Percentiles rank a stretch among this genome's conserved stretches.
phyloP scores from a whole-genome alignment of 2,329 filamentous ascomycete species.

The Alternaria ethzedia region DNA sequence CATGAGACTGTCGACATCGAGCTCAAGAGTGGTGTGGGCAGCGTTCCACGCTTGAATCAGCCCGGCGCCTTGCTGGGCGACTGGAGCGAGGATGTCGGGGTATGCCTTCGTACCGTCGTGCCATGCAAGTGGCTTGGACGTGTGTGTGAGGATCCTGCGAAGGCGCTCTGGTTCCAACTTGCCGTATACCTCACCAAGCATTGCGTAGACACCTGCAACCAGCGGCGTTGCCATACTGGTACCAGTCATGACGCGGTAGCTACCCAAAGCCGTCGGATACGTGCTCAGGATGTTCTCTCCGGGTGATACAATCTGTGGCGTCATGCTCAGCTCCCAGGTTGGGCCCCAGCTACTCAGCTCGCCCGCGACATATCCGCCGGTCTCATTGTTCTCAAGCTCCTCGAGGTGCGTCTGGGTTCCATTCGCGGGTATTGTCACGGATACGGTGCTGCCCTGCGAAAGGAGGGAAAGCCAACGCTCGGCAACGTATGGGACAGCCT shows the following conservation, averaged over 20 bases:
- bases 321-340: slow-evolving; percentile 64
- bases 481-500: slow-evolving; percentile 12
- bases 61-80: slow-evolving; percentile 31
- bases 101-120: slow-evolving; percentile 13
- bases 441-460: slow-evolving; percentile 15
- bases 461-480: slow-evolving; percentile 19
- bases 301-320: slow-evolving; percentile 63
- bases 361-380: slow-evolving; percentile 13
- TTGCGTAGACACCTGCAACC: slow-evolving; percentile 21
- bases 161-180: slow-evolving; percentile 20
- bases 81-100: slow-evolving; percentile 20
- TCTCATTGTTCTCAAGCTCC: slow-evolving; percentile 18
- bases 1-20: slow-evolving; percentile 21
- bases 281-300: slow-evolving; percentile 67
- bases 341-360: slow-evolving; percentile 62
- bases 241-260: slow-evolving; percentile 61
- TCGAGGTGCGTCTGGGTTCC: slow-evolving; percentile 11
- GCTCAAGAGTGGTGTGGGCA: slow-evolving; percentile 15
- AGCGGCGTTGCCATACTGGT: slow-evolving; percentile 60
- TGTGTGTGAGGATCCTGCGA: slow-evolving; percentile 19
- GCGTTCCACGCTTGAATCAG: slow-evolving; percentile 26
- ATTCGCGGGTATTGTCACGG: slow-evolving; percentile 20
- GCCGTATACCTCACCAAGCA: slow-evolving; percentile 23
- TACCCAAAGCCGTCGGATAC: slow-evolving; percentile 53
- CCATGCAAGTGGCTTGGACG: slow-evolving; percentile 25